A percentile compares a stretch with the other conserved stretches of the same genome.
Evolutionary conservation across 495 filamentous ascomycete species (phyloP).

Genomic region (Penicillium antarcticum): DNA sequence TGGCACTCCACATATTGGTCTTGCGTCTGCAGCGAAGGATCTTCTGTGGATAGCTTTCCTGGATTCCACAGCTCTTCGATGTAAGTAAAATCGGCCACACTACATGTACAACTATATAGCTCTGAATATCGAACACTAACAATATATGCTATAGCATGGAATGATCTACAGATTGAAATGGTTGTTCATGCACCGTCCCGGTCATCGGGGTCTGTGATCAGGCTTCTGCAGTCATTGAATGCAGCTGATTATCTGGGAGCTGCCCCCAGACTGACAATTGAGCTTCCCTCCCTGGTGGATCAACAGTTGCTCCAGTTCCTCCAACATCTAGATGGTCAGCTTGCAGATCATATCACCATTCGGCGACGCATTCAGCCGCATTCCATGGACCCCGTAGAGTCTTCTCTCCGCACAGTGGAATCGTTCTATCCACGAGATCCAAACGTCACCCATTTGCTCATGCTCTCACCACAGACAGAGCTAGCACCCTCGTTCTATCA

Average conservation of each 20-base stretch:
- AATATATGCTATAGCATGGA: conserved; percentile 58
- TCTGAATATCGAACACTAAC: conserved; percentile 5
- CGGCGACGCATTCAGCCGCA: conserved; percentile 63
- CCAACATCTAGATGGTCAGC: conserved; percentile 53
- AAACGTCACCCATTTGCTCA: conserved; percentile 62
- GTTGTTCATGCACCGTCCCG: conserved; percentile 67
- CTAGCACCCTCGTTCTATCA: conserved; percentile 74
- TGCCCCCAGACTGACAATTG: conserved; percentile 70
- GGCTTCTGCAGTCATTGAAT: conserved; percentile 68
- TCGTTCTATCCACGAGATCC: conserved; percentile 72
- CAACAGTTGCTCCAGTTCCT: conserved; percentile 56
- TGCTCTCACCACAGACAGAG: conserved; percentile 74
- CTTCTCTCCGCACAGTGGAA: conserved; percentile 70
- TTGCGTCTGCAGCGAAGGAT: conserved; percentile 59
- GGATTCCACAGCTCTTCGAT: conserved; percentile 64
- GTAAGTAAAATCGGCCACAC: conserved; percentile 43
- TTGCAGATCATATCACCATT: conserved; percentile 53
- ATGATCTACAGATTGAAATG: conserved; percentile 69
- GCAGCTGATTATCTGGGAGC: conserved; percentile 69
- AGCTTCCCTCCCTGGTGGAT: conserved; percentile 69
- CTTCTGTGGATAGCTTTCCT: conserved; percentile 75
- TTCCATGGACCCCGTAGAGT: conserved; percentile 54
- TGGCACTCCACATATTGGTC: conserved; percentile 56
- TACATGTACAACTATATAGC: not conserved
- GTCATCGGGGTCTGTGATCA: conserved; percentile 67